Evolutionary conservation across 2,329 filamentous ascomycete genomes (phyloP), one percentile per base, ranked within the genome.

Genomic region (Venturia oleaginea): DNA sequence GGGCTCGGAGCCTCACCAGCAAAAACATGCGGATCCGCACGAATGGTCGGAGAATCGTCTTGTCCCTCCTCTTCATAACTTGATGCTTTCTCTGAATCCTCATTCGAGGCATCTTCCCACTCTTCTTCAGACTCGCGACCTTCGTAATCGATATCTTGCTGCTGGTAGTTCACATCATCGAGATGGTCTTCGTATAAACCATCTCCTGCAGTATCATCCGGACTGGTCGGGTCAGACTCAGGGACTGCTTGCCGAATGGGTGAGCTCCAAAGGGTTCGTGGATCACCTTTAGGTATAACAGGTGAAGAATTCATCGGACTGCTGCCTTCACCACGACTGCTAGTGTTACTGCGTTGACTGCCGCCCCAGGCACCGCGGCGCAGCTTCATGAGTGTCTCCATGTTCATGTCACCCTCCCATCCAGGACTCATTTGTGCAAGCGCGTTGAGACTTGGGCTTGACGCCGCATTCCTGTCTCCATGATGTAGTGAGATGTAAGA

Each of bases 361-460:
- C 89, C 89, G 30, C 91, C 91, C 84, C 90, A 96, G 0, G 91
- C 88, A 61, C 84, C 86, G 13, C 84, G 87, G 3, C 92, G 84
- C 51, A 95, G 75, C 67, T 86, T 88, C 75, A 91, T 80, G 19
- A 96, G 79, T 0, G 88, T 83, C 59, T 86, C 86, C 8, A 95
- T 76, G 30, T 83, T 88, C 83, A 94, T 89, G 66, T 91, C 87
- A 63, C 83, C 81, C 64, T 91, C 86, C 59, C 43, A 40, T 7
- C 62, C 54, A 6, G 64, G 48, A 62, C 65, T 85, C 78, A 24
- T 73, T 77, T 13, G 82, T 85, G 90, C 88, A 30, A 96, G 78
- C 72, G 96, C 89, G 0, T 89, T 88, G 30, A 96, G 79, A 0
- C 89, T 89, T 0, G 91, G 89, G 68, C 87, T 91, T n/a, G 51